Percentiles rank a stretch among this genome's conserved stretches.
These are phyloP conservation scores for Colletotrichum australisinense DNA, from an alignment of 2,329 filamentous ascomycete genomes.

Conservation along the genomic window DNA sequence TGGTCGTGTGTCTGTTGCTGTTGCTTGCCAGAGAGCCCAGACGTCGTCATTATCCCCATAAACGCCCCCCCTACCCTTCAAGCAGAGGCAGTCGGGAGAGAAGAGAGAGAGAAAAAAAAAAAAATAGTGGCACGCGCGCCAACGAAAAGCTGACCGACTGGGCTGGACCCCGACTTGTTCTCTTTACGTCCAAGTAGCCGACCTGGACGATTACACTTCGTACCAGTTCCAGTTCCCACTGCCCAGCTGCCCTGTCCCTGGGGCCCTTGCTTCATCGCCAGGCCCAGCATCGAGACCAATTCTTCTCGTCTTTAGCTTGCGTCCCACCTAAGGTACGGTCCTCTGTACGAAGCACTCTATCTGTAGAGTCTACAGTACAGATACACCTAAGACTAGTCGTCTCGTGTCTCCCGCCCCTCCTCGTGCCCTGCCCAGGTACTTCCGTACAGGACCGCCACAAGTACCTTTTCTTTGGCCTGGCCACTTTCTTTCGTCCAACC, in stretches of 20 bases:
- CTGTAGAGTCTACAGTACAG: neutral
- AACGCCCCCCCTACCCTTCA: neutral
- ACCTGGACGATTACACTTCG: neutral
- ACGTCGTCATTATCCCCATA: constrained; percentile 30
- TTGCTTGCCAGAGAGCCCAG: neutral
- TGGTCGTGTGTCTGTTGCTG: constrained; percentile 6
- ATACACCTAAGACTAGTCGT: neutral
- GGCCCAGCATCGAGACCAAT: neutral
- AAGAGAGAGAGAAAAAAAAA: neutral
- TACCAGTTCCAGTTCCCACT: neutral
- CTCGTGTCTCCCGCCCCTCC: neutral
- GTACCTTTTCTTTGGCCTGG: neutral
- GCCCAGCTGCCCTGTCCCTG: neutral
- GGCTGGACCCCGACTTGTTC: constrained; percentile 26
- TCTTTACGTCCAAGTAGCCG: neutral
- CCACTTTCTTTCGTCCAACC: neutral
- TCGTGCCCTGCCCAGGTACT: neutral
- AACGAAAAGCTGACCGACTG: constrained; percentile 30
- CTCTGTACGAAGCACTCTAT: neutral
- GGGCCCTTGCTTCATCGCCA: neutral
- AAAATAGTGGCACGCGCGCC: constrained; percentile 22
- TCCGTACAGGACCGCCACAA: neutral
- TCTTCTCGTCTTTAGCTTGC: neutral
- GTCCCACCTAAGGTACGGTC: neutral
- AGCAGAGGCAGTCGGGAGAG: neutral